Evolutionary conservation across 2,329 filamentous ascomycete species (phyloP).

Genomic region (Elsinoe ampelina): DNA sequence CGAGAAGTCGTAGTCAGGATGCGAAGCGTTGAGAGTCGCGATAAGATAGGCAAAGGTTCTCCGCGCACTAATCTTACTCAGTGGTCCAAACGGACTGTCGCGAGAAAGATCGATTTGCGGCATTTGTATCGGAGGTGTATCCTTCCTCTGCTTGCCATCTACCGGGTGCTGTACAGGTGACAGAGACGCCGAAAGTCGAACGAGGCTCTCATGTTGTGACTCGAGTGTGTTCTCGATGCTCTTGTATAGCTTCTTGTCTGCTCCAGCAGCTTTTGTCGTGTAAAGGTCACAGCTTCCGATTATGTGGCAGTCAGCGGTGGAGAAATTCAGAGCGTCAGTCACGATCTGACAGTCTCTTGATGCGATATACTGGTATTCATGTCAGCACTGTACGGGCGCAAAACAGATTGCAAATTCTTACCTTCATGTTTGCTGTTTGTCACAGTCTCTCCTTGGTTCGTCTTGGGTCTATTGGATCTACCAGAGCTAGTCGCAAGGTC

Average conservation of each 20-base stretch:
- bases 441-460: not conserved
- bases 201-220: constrained; percentile 78
- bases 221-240: constrained; percentile 87
- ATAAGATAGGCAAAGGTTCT: constrained; percentile 94
- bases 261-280: constrained; percentile 90
- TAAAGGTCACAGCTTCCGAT: constrained; percentile 93
- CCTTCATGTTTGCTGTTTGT: constrained; percentile 14
- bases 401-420: constrained; percentile 5
- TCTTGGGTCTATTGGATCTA: too few relatives aligned
- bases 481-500: too few relatives aligned
- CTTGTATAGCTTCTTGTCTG: constrained; percentile 95
- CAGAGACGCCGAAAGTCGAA: constrained; percentile 77
- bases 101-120: constrained; percentile 58
- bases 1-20: constrained; percentile 95
- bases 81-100: constrained; percentile 82
- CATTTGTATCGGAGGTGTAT: constrained; percentile 24
- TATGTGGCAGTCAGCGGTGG: constrained; percentile 84
- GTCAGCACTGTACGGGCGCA: constrained; percentile 17
- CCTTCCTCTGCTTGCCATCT: constrained; percentile 28
- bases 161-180: constrained; percentile 59
- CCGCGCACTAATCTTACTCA: constrained; percentile 79
- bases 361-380: constrained; percentile 65
- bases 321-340: constrained; percentile 88
- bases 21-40: constrained; percentile 89
- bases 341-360: constrained; percentile 85